Conservation (phyloP, 495 filamentous ascomycete species). For the Podospora anserina region DNA sequence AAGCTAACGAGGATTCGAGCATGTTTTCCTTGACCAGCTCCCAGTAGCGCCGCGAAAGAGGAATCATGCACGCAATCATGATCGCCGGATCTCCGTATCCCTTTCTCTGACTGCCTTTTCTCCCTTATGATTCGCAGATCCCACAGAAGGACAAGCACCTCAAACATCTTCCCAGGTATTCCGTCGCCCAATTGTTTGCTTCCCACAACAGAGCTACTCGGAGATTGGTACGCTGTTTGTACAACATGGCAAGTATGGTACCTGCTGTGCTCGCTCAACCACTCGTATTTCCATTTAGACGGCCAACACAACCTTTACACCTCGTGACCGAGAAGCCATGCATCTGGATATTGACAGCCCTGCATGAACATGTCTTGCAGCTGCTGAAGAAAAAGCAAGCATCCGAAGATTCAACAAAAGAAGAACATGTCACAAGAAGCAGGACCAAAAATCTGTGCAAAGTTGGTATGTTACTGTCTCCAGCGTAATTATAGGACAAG, state of each 20-base stretch:
- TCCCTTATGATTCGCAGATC: background rate
- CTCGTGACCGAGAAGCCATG: background rate
- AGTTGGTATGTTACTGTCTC: conserved; percentile 32
- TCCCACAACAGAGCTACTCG: background rate
- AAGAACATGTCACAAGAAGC: background rate
- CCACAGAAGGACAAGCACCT: too few relatives aligned
- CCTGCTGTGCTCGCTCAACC: background rate
- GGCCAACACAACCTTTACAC: background rate
- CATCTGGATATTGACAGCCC: background rate
- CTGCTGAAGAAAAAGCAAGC: background rate
- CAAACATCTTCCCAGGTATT: background rate
- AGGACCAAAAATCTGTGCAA: conserved; percentile 21
- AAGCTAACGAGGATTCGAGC: background rate
- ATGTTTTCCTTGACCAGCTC: background rate
- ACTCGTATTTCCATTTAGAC: background rate
- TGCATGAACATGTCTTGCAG: background rate
- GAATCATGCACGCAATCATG: background rate
- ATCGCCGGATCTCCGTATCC: background rate
- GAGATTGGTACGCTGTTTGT: background rate
- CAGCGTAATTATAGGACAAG: conserved; percentile 28
- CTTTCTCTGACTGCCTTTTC: background rate
- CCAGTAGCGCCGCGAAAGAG: background rate
- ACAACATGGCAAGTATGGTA: too few relatives aligned
- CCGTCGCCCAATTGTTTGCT: background rate
- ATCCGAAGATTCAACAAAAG: background rate